Percentiles rank a stretch among this genome's conserved stretches.
These are phyloP conservation scores for Piper betle DNA, from an alignment of 164 flowering plant species.

Conservation along the genomic window DNA sequence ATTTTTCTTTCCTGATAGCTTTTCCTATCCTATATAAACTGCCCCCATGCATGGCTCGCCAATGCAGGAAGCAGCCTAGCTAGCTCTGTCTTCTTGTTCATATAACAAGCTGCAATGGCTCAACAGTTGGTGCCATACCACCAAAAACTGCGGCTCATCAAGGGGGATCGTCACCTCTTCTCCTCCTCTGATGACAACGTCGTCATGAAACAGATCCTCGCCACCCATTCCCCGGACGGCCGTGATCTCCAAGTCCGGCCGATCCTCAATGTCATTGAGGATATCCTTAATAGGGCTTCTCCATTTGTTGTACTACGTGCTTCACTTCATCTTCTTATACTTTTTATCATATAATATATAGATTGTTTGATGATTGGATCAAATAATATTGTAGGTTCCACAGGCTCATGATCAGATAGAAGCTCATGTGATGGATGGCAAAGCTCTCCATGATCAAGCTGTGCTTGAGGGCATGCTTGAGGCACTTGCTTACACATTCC, in stretches of 20 bases:
- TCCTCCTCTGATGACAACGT: constrained; percentile 50
- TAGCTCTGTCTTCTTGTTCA: background rate
- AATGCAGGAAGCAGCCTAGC: background rate
- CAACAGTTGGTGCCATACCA: background rate
- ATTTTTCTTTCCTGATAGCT: constrained; percentile 2
- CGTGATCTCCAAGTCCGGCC: constrained; percentile 42
- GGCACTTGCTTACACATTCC: constrained; percentile 29
- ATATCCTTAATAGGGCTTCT: constrained; percentile 34
- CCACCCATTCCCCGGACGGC: constrained; percentile 55
- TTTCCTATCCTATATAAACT: background rate
- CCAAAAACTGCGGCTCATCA: constrained; percentile 7
- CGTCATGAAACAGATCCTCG: constrained; percentile 43
- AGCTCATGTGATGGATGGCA: constrained; percentile 22
- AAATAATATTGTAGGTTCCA: constrained; percentile 13
- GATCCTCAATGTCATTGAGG: constrained; percentile 40
- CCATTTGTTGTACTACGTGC: background rate
- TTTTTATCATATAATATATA: background rate
- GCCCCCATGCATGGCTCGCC: background rate
- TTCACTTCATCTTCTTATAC: background rate
- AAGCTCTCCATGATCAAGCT: constrained; percentile 6
- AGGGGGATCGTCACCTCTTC: constrained; percentile 23
- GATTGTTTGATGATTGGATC: background rate
- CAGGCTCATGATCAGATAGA: background rate
- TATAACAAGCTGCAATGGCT: background rate
- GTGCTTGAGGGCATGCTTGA: constrained; percentile 30